These are phyloP conservation scores for Ascochyta clinopodiicola DNA, from an alignment of 2,329 filamentous ascomycete genomes.

Conservation along the genomic window DNA sequence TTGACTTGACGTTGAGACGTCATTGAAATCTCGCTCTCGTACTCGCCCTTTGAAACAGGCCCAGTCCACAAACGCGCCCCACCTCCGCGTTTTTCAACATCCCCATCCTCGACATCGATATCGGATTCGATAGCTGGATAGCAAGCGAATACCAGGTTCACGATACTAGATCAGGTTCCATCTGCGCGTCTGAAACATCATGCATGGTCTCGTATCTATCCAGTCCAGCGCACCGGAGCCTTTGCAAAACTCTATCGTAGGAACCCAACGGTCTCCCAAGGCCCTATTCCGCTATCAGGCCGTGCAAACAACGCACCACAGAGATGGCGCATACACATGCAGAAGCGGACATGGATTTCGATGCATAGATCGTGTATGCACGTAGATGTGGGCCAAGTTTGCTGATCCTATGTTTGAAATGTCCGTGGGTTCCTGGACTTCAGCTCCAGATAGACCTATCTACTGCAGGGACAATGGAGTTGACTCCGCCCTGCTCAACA, in stretches of 20 bases:
- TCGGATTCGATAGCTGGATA: neutral
- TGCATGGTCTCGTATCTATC: neutral
- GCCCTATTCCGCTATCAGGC: neutral
- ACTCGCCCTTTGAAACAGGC: neutral
- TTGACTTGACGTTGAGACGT: neutral
- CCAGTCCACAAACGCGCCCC: neutral
- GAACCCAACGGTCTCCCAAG: slow-evolving; percentile 5
- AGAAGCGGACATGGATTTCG: too few relatives aligned
- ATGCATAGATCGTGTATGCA: neutral
- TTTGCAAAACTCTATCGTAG: slow-evolving; percentile 2
- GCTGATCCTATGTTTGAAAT: neutral
- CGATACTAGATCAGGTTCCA: neutral
- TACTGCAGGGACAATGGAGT: neutral
- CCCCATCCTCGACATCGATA: neutral
- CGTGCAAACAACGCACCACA: neutral
- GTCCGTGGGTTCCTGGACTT: neutral
- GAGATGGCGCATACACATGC: neutral
- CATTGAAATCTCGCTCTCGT: neutral
- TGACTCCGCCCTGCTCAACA: neutral
- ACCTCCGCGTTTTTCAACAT: neutral
- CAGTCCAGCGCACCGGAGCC: slow-evolving; percentile 2
- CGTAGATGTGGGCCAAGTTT: neutral
- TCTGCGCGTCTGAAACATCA: slow-evolving; percentile 1
- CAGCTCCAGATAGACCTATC: neutral
- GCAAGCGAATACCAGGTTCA: neutral